Base-by-base conservation (phyloP, 495 filamentous ascomycete genomes). In the Entonaema liquescens region DNA sequence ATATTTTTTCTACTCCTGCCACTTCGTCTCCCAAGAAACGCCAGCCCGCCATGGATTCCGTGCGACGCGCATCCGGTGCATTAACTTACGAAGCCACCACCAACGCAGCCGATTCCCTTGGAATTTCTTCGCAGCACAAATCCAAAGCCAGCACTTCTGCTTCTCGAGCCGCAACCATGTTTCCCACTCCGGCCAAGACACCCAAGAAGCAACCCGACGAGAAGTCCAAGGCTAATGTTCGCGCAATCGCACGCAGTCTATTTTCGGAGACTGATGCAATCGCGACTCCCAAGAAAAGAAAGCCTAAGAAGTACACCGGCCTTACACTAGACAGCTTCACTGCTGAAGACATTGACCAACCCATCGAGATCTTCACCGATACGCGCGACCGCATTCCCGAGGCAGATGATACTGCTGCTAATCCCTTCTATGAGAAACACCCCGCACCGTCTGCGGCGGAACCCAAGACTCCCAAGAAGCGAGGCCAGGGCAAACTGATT, bases 131-230 rank as follows among this genome's bases (percentile, higher is more conserved):
- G 79, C 67, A 74, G 8, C 57, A 66, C 9, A 79, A 80, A 64
- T n/a, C 58, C 21, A 68, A 64, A 26, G 19, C 49, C n/a, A 49
- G 31, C 69, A 4, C 54, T 0, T 4, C 73, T 65, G 5, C 66
- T 42, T 64, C 72, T 42, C 42, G 62, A 52, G 25, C 25, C 35
- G 64, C 80, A 9, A 81, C 81, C 17, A 92, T 92, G 83, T 85
- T 98, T 54, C 94, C 93, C 3, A 98, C 95, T 11, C 95, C 95
- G 11, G 88, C 88, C 54, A 99, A 97, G 79, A 97, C 95, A 2
- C 95, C 95, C 0, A 87, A 87, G 59, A 92, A 91, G 80, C 88
- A 90, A 67, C 87, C 88, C 6, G 80, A 87, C 3, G 77, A 80
- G 58, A 75, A 82, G 71, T 70, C 76, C 25, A 81, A 85, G 61